These are phyloP conservation scores for Saturnispora halmiae DNA, from an alignment of 805 yeast genomes.

Conservation along the genomic window DNA sequence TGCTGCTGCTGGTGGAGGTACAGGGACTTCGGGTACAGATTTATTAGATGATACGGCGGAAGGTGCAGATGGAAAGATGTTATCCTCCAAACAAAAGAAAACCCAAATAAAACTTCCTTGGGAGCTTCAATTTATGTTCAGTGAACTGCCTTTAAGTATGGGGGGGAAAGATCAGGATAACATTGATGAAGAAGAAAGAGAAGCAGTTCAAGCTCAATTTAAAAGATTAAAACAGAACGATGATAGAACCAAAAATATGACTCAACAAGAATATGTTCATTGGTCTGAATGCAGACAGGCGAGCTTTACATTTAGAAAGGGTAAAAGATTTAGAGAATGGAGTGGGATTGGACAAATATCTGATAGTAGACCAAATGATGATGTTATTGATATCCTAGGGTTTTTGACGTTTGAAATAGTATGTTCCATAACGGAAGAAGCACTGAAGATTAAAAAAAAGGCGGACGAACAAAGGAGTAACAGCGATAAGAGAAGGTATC, in stretches of 20 bases:
- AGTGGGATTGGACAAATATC: constrained; percentile 76
- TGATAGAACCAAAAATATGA: constrained; percentile 88
- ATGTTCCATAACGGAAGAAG: constrained; percentile 87
- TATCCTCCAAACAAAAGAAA: constrained; percentile 52
- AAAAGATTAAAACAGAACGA: constrained; percentile 87
- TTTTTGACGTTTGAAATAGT: constrained; percentile 95
- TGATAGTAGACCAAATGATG: constrained; percentile 90
- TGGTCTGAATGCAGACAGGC: constrained; percentile 99
- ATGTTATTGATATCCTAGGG: constrained; percentile 91
- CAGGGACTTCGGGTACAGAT: constrained; percentile 26
- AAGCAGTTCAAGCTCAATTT: constrained; percentile 80
- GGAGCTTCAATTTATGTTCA: constrained; percentile 91
- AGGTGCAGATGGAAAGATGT: constrained; percentile 35
- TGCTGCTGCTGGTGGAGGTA: constrained; percentile 37
- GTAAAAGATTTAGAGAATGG: constrained; percentile 95
- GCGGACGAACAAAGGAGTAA: constrained; percentile 33
- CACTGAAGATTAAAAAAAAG: constrained; percentile 60
- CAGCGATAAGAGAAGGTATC: constrained; percentile 41
- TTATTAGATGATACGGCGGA: constrained; percentile 23
- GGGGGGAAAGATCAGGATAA: constrained; percentile 35
- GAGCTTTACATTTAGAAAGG: constrained; percentile 87
- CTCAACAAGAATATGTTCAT: constrained; percentile 94
- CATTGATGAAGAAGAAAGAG: constrained; percentile 77
- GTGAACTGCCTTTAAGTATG: constrained; percentile 74
- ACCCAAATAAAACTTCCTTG: constrained; percentile 82